These are phyloP conservation scores for Tulasnella sp. DNA, from an alignment of 768 basidiomycete genomes.

Conservation along the genomic window DNA sequence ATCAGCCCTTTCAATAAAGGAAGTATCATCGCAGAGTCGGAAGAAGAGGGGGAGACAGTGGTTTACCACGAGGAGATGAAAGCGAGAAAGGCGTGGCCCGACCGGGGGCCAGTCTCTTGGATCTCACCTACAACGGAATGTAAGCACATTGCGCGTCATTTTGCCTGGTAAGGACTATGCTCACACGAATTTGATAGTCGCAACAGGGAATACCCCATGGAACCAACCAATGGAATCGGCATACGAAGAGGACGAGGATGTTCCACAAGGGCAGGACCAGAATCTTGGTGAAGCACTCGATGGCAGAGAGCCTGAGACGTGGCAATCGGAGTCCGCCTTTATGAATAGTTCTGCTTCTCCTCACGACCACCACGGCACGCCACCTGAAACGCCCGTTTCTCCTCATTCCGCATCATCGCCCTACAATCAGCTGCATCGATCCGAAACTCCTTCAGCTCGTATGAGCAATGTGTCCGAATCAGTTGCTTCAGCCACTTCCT, in stretches of 20 bases:
- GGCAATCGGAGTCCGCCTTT: not conserved
- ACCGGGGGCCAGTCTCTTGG: constrained; percentile 44
- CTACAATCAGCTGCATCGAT: not conserved
- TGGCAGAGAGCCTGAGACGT: not conserved
- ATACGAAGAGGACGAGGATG: constrained; percentile 58
- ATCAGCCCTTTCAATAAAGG: constrained; percentile 61
- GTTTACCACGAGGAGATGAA: constrained; percentile 51
- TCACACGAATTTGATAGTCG: not conserved
- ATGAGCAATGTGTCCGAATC: constrained; percentile 14
- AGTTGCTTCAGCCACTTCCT: not conserved
- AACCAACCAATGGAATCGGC: constrained; percentile 44
- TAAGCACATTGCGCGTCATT: not conserved
- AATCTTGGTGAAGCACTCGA: constrained; percentile 3
- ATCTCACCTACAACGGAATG: not conserved
- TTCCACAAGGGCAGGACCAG: constrained; percentile 41
- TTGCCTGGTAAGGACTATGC: not conserved
- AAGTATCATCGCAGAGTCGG: constrained; percentile 40
- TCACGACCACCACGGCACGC: not conserved
- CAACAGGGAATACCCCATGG: not conserved
- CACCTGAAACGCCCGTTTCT: not conserved
- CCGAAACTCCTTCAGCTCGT: constrained; percentile 14
- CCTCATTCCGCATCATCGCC: not conserved
- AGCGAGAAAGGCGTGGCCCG: constrained; percentile 44
- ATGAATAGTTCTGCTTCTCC: not conserved
- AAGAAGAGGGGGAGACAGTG: constrained; percentile 72